Conservation (phyloP, 495 filamentous ascomycete genomes). For the Corynascus novoguineensis region DNA sequence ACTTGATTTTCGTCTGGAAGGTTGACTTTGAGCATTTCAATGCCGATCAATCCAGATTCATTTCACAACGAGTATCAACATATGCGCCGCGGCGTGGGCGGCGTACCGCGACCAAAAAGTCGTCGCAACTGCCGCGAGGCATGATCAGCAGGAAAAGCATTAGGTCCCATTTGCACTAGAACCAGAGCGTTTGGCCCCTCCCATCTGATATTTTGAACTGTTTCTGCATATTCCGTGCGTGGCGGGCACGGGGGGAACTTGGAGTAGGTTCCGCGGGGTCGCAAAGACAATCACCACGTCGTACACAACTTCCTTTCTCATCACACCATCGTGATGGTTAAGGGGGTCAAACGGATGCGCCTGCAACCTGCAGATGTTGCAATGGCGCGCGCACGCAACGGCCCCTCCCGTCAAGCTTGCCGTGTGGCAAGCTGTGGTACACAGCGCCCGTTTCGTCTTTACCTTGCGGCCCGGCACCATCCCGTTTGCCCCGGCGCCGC, state of each 20-base stretch:
- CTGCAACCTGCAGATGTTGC: conserved; percentile 7
- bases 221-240: conserved; percentile 14
- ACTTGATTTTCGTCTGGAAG: background rate
- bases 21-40: background rate
- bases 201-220: conserved; percentile 7
- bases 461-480: conserved; percentile 7
- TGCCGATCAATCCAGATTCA: too few relatives aligned
- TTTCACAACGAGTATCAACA: background rate
- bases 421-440: conserved; percentile 1
- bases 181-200: background rate
- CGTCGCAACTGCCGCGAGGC: conserved; percentile 4
- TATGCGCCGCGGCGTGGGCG: background rate
- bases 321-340: background rate
- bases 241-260: conserved; percentile 6
- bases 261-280: background rate
- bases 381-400: conserved; percentile 9
- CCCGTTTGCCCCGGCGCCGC: conserved; percentile 13
- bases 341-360: background rate
- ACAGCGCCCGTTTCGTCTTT: background rate
- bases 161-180: background rate
- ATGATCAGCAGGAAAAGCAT: background rate
- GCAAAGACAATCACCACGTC: background rate
- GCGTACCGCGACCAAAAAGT: background rate
- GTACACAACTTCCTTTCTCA: background rate
- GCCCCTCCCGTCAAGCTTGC: conserved; percentile 13